A percentile compares a stretch with the other conserved stretches of the same genome.
These are phyloP conservation scores for Phlebiopsis flavidoalba DNA, from an alignment of 768 basidiomycete species.

Conservation along the genomic window DNA sequence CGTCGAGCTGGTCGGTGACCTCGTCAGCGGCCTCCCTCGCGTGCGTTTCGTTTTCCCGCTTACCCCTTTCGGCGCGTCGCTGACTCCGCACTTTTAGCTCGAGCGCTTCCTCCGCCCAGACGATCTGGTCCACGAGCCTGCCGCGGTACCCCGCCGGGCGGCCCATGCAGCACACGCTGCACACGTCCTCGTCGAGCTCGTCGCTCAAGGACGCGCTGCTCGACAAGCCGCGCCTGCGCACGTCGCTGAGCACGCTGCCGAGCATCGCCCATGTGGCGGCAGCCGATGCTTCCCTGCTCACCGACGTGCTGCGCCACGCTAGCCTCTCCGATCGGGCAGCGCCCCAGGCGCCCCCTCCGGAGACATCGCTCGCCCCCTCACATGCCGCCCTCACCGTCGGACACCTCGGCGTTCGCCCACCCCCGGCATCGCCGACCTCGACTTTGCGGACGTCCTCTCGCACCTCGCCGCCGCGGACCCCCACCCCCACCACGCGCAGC, in stretches of 20 bases:
- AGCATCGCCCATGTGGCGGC: not conserved
- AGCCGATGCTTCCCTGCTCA: not conserved
- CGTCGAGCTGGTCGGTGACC: not conserved
- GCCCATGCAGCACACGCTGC: not conserved
- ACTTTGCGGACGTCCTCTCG: slow-evolving; percentile 8
- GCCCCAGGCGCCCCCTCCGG: not conserved
- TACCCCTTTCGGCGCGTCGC: not conserved
- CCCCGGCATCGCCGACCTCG: not conserved
- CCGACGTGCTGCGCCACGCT: not conserved
- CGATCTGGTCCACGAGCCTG: not conserved
- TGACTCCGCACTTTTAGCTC: not conserved
- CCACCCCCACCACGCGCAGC: too few species aligned
- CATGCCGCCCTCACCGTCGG: not conserved
- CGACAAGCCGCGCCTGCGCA: not conserved
- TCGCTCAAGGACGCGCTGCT: slow-evolving; percentile 8
- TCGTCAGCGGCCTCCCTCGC: not conserved
- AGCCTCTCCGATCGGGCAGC: not conserved
- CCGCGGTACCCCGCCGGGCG: not conserved
- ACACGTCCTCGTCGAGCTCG: not conserved
- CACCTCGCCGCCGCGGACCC: not conserved
- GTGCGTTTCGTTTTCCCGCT: not conserved
- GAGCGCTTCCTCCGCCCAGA: not conserved
- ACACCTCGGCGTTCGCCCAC: not conserved
- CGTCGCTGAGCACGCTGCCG: not conserved
- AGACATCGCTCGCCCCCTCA: not conserved